These are phyloP conservation scores for Brachypodium distachyon DNA, from an alignment of 202 grass and related monocot species.

Conservation along the genomic window DNA sequence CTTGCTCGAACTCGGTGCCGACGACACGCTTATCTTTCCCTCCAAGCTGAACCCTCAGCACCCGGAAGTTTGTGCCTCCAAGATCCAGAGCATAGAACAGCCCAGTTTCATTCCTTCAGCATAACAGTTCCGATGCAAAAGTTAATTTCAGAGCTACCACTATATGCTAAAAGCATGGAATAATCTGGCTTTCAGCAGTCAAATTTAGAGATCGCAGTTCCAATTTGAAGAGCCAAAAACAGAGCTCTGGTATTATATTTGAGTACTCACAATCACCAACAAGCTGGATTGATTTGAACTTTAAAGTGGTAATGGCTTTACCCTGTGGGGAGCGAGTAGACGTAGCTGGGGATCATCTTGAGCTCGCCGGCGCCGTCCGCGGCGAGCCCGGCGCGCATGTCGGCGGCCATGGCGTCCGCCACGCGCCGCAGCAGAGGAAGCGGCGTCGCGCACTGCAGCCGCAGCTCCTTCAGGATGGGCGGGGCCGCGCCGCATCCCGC, in stretches of 20 bases:
- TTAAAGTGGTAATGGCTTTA: no score
- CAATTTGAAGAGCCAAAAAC: neutral
- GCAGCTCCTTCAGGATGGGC: conserved; percentile 22
- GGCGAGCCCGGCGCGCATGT: conserved; percentile 26
- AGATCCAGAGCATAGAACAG: conserved; percentile 50
- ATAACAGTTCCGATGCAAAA: neutral
- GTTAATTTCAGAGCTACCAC: neutral
- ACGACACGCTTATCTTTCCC: conserved; percentile 24
- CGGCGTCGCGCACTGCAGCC: conserved; percentile 26
- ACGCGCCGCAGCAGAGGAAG: conserved; percentile 34
- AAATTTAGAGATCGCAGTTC: neutral
- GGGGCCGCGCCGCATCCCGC: neutral
- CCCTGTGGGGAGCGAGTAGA: conserved; percentile 36
- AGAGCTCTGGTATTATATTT: neutral
- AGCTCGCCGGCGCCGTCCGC: conserved; percentile 28
- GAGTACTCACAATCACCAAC: neutral
- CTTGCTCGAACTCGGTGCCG: conserved; percentile 31
- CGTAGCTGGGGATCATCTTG: conserved; percentile 48
- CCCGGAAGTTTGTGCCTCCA: conserved; percentile 47
- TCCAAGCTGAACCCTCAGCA: conserved; percentile 42
- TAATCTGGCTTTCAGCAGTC: neutral
- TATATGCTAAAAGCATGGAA: no score
- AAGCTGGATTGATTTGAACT: no score
- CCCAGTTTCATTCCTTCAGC: conserved; percentile 25
- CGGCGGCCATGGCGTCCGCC: conserved; percentile 18